A percentile compares a stretch with the other conserved stretches of the same genome.
These are phyloP conservation scores for Puccinia horiana DNA, from an alignment of 1,284 basidiomycete species.

Conservation along the genomic window DNA sequence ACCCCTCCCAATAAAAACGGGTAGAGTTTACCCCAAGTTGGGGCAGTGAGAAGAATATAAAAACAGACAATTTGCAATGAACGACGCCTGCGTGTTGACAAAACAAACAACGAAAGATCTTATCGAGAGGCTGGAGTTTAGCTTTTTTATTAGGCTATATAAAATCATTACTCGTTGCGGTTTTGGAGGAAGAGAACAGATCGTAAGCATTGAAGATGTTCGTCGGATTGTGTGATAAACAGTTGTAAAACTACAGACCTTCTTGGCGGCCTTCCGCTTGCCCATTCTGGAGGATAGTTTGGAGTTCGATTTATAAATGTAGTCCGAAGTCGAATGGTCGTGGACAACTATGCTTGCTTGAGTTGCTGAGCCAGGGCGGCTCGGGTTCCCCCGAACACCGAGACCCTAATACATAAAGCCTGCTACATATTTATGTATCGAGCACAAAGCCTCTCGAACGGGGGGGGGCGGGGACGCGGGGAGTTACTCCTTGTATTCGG, in stretches of 20 bases:
- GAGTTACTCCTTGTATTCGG: too few species aligned
- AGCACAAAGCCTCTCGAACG: too few species aligned
- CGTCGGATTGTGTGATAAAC: background rate
- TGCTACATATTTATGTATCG: too few species aligned
- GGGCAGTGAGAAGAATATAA: background rate
- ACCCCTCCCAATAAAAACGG: background rate
- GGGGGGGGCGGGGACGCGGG: too few species aligned
- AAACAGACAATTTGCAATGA: slow-evolving; percentile 46
- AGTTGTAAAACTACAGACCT: slow-evolving; percentile 15
- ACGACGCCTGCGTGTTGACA: slow-evolving; percentile 47
- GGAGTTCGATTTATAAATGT: too few species aligned
- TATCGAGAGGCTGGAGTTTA: slow-evolving; percentile 42
- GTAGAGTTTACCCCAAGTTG: background rate
- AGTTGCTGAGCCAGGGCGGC: too few species aligned
- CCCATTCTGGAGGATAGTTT: slow-evolving; percentile 11
- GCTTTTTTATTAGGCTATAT: slow-evolving; percentile 46
- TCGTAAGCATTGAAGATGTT: background rate
- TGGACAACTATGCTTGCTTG: background rate
- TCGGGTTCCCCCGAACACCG: too few species aligned
- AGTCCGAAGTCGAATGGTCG: too few species aligned
- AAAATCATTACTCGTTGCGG: background rate
- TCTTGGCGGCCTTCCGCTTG: slow-evolving; percentile 47
- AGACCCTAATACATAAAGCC: too few species aligned
- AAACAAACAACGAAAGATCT: slow-evolving; percentile 47
- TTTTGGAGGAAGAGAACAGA: background rate